Evolutionary conservation across 2,329 filamentous ascomycete genomes (phyloP).

Genomic region (Aspergillus glaucus): DNA sequence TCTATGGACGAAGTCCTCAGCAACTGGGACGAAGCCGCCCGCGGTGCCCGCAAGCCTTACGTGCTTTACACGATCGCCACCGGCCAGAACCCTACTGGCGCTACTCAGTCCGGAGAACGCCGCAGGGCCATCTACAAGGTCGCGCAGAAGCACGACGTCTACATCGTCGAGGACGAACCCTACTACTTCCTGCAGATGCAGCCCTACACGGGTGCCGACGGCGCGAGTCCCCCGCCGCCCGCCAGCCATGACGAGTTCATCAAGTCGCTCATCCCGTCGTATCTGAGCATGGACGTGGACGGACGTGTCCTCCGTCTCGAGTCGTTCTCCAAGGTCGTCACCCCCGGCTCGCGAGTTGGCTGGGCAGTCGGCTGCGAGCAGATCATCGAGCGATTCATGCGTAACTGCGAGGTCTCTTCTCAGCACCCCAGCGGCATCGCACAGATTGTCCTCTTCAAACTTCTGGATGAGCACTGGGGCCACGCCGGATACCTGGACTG

Average conservation of each 20-base stretch:
- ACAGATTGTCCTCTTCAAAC: slow-evolving; percentile 77
- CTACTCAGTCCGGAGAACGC: slow-evolving; percentile 65
- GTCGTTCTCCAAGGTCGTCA: slow-evolving; percentile 86
- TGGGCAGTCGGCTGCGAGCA: slow-evolving; percentile 88
- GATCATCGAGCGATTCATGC: slow-evolving; percentile 73
- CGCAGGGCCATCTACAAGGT: slow-evolving; percentile 68
- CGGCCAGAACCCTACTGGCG: slow-evolving; percentile 86
- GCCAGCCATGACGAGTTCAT: slow-evolving; percentile 67
- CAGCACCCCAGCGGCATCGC: slow-evolving; percentile 82
- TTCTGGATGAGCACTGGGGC: slow-evolving; percentile 91
- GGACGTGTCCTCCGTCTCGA: slow-evolving; percentile 86
- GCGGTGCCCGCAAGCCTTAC: slow-evolving; percentile 58
- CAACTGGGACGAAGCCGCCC: slow-evolving; percentile 56
- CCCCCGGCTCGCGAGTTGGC: slow-evolving; percentile 73
- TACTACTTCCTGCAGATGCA: slow-evolving; percentile 90
- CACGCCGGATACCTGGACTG: slow-evolving; percentile 84
- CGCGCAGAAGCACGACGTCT: slow-evolving; percentile 75
- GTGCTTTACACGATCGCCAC: slow-evolving; percentile 68
- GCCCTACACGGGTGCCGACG: slow-evolving; percentile 56
- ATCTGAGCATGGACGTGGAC: slow-evolving; percentile 74
- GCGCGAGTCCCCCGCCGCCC: slow-evolving; percentile 50
- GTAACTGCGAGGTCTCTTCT: slow-evolving; percentile 74
- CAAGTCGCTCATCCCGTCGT: slow-evolving; percentile 63
- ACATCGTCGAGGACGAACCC: slow-evolving; percentile 86
- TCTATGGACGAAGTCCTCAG: slow-evolving; percentile 57